Percentiles rank a stretch among this genome's conserved stretches.
Conservation (phyloP, 345 rosid genomes). For the Clausena lansium region DNA sequence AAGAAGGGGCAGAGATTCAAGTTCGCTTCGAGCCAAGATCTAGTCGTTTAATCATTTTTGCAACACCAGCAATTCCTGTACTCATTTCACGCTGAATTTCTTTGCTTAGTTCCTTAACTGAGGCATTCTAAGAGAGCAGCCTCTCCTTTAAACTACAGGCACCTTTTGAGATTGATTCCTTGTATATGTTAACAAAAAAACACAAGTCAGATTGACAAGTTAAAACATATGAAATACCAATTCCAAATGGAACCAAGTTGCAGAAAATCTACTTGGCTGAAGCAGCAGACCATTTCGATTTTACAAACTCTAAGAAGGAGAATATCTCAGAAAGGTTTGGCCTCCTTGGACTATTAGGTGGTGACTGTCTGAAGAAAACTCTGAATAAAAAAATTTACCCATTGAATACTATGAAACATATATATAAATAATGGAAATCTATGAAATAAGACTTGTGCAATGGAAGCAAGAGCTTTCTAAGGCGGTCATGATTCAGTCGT, state of each 20-base stretch:
- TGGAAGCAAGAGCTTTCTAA: not conserved
- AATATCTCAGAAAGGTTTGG: conserved; percentile 37
- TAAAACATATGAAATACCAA: not conserved
- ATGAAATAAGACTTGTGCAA: not conserved
- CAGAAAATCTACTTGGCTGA: conserved; percentile 49
- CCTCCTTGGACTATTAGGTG: conserved; percentile 26
- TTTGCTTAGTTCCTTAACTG: conserved; percentile 82
- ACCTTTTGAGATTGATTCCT: conserved; percentile 76
- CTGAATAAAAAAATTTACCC: conserved; percentile 18
- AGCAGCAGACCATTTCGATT: conserved; percentile 65
- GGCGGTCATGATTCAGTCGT: not conserved
- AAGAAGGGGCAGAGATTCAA: conserved; percentile 28
- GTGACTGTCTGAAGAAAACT: conserved; percentile 23
- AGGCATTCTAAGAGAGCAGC: conserved; percentile 66
- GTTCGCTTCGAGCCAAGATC: conserved; percentile 62
- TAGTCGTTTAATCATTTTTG: conserved; percentile 68
- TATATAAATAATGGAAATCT: not conserved
- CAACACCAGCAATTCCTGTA: conserved; percentile 81
- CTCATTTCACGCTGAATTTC: conserved; percentile 88
- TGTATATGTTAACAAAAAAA: conserved; percentile 50
- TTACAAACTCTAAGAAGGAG: conserved; percentile 69
- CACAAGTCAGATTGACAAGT: conserved; percentile 6
- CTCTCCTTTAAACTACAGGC: conserved; percentile 80
- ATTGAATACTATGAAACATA: not conserved
- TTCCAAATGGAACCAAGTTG: not conserved